These are phyloP conservation scores for Persicaria tinctoria DNA, from an alignment of 148 eudicot species.

Conservation along the genomic window DNA sequence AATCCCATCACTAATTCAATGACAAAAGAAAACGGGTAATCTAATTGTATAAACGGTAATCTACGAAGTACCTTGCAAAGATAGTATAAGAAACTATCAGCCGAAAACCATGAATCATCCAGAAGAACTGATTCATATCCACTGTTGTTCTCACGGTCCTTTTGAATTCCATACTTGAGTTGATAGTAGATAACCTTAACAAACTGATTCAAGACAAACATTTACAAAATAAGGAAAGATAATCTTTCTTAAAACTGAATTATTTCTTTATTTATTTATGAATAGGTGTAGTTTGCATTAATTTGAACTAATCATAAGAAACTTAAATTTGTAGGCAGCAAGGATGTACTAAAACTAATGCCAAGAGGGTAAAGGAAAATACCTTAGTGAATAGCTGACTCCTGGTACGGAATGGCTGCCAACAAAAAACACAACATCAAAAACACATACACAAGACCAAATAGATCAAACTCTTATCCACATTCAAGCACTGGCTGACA, in stretches of 20 bases:
- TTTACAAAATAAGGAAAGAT: neutral
- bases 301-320: neutral
- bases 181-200: conserved; percentile 67
- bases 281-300: neutral
- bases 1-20: neutral
- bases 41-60: neutral
- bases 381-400: conserved; percentile 86
- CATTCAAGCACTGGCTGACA: neutral
- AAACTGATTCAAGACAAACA: conserved; percentile 34
- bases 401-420: conserved; percentile 87
- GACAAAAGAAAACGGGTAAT: neutral
- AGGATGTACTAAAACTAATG: neutral
- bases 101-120: conserved; percentile 86
- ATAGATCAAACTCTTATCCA: neutral
- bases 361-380: conserved; percentile 16
- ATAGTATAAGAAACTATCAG: conserved; percentile 76
- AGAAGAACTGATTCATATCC: conserved; percentile 48
- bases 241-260: neutral
- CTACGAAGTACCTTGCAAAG: conserved; percentile 74
- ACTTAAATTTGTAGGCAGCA: neutral
- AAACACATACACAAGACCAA: neutral
- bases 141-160: conserved; percentile 32
- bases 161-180: conserved; percentile 75
- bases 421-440: conserved; percentile 12
- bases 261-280: neutral